Evolutionary conservation across 371 early-diverging fungal genomes (phyloP), one percentile per base, ranked within the genome.

Genomic region (Cokeromyces recurvatus): DNA sequence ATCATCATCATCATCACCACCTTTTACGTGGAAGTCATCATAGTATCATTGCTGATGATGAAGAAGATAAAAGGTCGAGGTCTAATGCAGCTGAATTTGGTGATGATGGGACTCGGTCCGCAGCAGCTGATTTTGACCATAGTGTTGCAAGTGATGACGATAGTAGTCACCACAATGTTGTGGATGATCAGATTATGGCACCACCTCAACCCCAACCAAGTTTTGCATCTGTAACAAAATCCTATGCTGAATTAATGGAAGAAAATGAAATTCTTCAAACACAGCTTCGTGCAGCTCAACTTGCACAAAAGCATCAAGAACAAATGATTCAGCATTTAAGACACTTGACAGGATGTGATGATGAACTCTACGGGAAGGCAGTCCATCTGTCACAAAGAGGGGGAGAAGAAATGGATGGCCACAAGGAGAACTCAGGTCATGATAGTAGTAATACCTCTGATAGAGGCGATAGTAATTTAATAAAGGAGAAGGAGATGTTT

Each of bases 201-300:
- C 75, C 75, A 10, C 71, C 75, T 9, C 75, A 75, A 51, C 75
- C 75, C 6, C 75, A 75, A 34, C 75, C 75, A 8, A 67, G 69
- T 37, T 69, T 75, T 58, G 75, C 62, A 15, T 55, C 66, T 8
- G 48, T 48, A 2, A 67, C 63, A 17, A 75, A 71, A 21, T 64
- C 75, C 0, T 75, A 71, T 54, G 69, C 62, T 43, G 69, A 69
- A 32, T 36, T 75, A 22, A 46, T 75, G 48, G 75, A 75, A 42
- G 75, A 75, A 42, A 75, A 75, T 35, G 75, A 75, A 40, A 32
- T 68, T 24, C 51, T 75, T 19, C 67, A 62, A 35, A 49, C 48
- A 3, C 69, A 69, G 38, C 54, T 75, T 2, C 66, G 68, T 38
- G 59, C 55, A 38, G 48, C 68, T 6, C 69, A 67, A 25, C 36